Base-by-base conservation (phyloP, 1,284 basidiomycete genomes). In the Apiotrichum sp. region DNA sequence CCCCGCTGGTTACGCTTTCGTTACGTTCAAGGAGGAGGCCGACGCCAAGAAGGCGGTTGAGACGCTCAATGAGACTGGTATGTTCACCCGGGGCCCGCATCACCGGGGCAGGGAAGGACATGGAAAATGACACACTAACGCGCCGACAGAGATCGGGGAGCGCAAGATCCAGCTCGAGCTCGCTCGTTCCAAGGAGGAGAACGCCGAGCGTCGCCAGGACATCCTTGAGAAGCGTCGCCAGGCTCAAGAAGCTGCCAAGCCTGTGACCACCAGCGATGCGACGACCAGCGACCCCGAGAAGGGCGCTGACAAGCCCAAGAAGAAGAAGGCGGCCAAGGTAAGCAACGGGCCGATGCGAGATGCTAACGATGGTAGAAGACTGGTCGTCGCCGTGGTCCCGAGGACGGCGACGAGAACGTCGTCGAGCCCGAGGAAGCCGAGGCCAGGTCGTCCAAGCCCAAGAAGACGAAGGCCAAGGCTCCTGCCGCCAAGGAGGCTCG, bases 121-220 rank as follows among this genome's bases (percentile, higher is more conserved):
- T 13, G n/a, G 51, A 33, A 7, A 5, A 45, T 22, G 31, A 33
- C 14, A n/a, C 41, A 22, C 40, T 50, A 34, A 53, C 47, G 41
- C 39, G 16, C n/a, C 3, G 29, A 14, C 59, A 75, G 74, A 92
- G 76, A 85, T 95, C 75, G 87, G 89, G 62, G 89, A 86, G 62
- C 89, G 92, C 74, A 81, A 81, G 76, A 84, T 93, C 74, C 86
- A 88, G 75, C 82, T 95, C 77, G 87, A 93, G 80, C 79, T 90
- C 71, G 93, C 92, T 72, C 92, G 92, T 79, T 87, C 89, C 78
- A 90, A 89, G 80, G 86, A 83, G 78, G 88, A 84, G 66, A 85
- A 81, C 77, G 85, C 81, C 76, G 86, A 86, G 55, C 65, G 71
- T n/a, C 59, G 65, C 44, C 61, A 65, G 40, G 68, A 55, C 56